These are phyloP conservation scores for Linderniella brevidens DNA, from an alignment of 257 asterid genomes.

Conservation along the genomic window DNA sequence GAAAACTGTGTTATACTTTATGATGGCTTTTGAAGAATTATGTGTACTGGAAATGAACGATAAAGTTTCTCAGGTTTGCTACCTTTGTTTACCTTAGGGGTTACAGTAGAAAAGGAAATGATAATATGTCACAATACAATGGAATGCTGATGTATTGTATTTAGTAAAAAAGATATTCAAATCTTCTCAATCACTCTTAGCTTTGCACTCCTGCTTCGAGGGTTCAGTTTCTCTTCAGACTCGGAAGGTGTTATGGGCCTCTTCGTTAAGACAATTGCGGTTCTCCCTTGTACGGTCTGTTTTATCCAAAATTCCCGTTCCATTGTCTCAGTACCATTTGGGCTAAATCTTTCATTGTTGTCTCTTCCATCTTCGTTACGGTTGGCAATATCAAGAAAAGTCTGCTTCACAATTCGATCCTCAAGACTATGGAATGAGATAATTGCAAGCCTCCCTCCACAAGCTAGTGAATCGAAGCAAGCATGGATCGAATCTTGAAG, in stretches of 20 bases:
- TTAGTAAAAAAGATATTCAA: constrained; percentile 14
- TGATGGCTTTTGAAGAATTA: too few relatives aligned
- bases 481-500: constrained; percentile 50
- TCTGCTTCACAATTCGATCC: constrained; percentile 86
- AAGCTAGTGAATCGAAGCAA: constrained; percentile 42
- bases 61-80: too few relatives aligned
- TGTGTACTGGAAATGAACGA: too few relatives aligned
- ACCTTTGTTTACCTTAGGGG: too few relatives aligned
- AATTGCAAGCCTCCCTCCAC: constrained; percentile 91
- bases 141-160: too few relatives aligned
- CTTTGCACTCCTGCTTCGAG: constrained; percentile 83
- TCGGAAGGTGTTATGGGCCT: constrained; percentile 88
- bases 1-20: neutral
- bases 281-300: constrained; percentile 42
- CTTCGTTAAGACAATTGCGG: constrained; percentile 58
- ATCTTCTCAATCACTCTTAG: constrained; percentile 77
- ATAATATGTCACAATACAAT: too few relatives aligned
- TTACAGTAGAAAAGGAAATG: too few relatives aligned
- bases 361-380: constrained; percentile 15
- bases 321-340: constrained; percentile 5
- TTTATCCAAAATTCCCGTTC: constrained; percentile 62
- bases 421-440: constrained; percentile 92
- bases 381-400: constrained; percentile 54
- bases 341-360: constrained; percentile 8
- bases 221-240: constrained; percentile 65